Evolutionary conservation across 2,329 filamentous ascomycete genomes (phyloP), one percentile per base, ranked within the genome.

Genomic region (Coniochaeta prunicola): DNA sequence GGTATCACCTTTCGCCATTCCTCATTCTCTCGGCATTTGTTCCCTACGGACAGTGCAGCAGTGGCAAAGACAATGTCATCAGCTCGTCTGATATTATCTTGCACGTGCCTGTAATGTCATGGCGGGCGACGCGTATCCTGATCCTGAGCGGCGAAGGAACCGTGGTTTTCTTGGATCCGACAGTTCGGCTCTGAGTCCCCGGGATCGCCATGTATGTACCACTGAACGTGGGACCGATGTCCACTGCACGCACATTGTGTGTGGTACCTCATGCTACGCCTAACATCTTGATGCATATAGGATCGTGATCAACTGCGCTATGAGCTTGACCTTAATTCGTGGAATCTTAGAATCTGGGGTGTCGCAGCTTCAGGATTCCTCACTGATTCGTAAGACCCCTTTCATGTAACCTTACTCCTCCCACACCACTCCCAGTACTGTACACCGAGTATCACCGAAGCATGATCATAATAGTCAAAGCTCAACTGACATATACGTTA

Each of bases 301-400:
- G 79, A 81, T 66, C 78, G 79, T 56, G 73, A 75, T 59, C 79
- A 81, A 63, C 64, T 82, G 36, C 76, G 79, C 60, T 81, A 80
- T 65, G 79, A 81, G 64, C 74, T 82, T 36, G 79, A 82, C 61
- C 70, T 82, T 19, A 82, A 82, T 64, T 77, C 77, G 1, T 82
- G 79, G 79, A 82, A 81, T 64, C 67, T 81, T 56, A 74, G 79
- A 45, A 81, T 81, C 48, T 81, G 79, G 79, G 78, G 76, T 2
- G 79, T 82, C 31, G 78, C 79, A n/a, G 79, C 79, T 53, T 81
- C 79, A 0, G 79, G 79, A 9, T 82, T 81, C 61, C 70, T 82
- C 24, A 81, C 79, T 33, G 79, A 81, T 63, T 81, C 78, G 77
- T 80, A 68, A 58, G 77, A 70, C 58, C n/a, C 40, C 33, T 26